Evolutionary conservation across 805 yeast genomes (phyloP).

Genomic region (Peterozyma toletana): DNA sequence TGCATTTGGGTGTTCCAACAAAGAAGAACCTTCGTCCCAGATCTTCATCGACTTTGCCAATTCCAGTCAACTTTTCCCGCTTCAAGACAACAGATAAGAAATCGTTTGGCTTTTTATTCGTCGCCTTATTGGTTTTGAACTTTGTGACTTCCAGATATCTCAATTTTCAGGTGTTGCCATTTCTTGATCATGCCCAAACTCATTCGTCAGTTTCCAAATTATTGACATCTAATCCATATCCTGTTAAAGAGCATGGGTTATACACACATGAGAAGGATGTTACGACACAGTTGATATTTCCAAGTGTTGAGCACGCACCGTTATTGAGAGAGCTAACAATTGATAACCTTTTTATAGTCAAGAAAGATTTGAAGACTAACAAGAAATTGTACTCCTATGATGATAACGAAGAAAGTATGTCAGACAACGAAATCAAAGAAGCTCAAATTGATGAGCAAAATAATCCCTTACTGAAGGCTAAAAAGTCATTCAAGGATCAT

Average conservation of each 20-base stretch:
- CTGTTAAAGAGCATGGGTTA: slow-evolving; percentile 29
- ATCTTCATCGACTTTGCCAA: slow-evolving; percentile 6
- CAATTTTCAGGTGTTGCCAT: slow-evolving; percentile 7
- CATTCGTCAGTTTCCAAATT: slow-evolving; percentile 6
- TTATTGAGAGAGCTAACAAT: slow-evolving; percentile 50
- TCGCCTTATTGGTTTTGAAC: slow-evolving; percentile 3
- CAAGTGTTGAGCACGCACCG: slow-evolving; percentile 69
- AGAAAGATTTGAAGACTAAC: slow-evolving; percentile 32
- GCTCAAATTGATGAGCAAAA: slow-evolving; percentile 33
- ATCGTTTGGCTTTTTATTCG: not conserved
- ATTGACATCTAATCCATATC: slow-evolving; percentile 1
- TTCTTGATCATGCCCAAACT: slow-evolving; percentile 1
- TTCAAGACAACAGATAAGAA: slow-evolving; percentile 2
- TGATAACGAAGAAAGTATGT: slow-evolving; percentile 33
- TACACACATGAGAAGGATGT: slow-evolving; percentile 39
- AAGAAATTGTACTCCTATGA: slow-evolving; percentile 30
- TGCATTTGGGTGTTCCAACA: too few species aligned
- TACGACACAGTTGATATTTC: slow-evolving; percentile 51
- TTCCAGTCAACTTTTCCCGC: slow-evolving; percentile 6
- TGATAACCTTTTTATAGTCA: slow-evolving; percentile 40
- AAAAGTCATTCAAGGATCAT: slow-evolving; percentile 54
- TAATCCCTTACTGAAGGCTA: slow-evolving; percentile 38
- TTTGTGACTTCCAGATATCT: slow-evolving; percentile 6
- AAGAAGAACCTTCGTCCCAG: slow-evolving; percentile 5
- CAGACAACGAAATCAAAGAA: slow-evolving; percentile 36